Percentiles rank a stretch among this genome's conserved stretches.
These are phyloP conservation scores for Metschnikowia colocasiae DNA, from an alignment of 805 yeast species.

Conservation along the genomic window DNA sequence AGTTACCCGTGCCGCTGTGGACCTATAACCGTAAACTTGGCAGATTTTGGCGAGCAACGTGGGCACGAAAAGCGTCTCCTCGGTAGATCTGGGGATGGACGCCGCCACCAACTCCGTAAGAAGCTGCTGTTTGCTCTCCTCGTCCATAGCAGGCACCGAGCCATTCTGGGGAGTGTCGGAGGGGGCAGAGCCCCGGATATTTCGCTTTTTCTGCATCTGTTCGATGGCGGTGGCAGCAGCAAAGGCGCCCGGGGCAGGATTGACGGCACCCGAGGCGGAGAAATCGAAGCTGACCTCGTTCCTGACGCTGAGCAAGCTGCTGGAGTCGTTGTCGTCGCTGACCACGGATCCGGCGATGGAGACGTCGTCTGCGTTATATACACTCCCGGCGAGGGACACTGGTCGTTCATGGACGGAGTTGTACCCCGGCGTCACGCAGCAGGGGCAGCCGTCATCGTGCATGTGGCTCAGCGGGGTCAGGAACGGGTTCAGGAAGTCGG, in stretches of 20 bases:
- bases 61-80: conserved; percentile 73
- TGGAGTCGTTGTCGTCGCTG: conserved; percentile 37
- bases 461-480: conserved; percentile 11
- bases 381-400: conserved; percentile 61
- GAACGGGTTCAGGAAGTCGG: conserved; percentile 7
- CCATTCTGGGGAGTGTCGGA: background rate
- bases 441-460: conserved; percentile 45
- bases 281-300: conserved; percentile 16
- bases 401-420: conserved; percentile 59
- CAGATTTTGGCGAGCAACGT: conserved; percentile 66
- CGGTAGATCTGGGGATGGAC: conserved; percentile 73
- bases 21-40: conserved; percentile 65
- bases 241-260: conserved; percentile 47
- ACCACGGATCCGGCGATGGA: conserved; percentile 36
- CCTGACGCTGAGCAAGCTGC: conserved; percentile 28
- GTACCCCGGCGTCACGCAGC: conserved; percentile 32
- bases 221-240: conserved; percentile 39
- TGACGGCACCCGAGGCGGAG: conserved; percentile 39
- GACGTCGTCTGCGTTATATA: conserved; percentile 36
- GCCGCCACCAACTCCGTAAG: conserved; percentile 54
- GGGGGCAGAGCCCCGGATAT: conserved; percentile 1
- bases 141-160: conserved; percentile 15
- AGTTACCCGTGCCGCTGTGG: conserved; percentile 65
- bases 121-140: conserved; percentile 31
- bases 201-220: conserved; percentile 44